These are phyloP conservation scores for Colletotrichum caudatum DNA, from an alignment of 2,329 filamentous ascomycete species.

Conservation along the genomic window DNA sequence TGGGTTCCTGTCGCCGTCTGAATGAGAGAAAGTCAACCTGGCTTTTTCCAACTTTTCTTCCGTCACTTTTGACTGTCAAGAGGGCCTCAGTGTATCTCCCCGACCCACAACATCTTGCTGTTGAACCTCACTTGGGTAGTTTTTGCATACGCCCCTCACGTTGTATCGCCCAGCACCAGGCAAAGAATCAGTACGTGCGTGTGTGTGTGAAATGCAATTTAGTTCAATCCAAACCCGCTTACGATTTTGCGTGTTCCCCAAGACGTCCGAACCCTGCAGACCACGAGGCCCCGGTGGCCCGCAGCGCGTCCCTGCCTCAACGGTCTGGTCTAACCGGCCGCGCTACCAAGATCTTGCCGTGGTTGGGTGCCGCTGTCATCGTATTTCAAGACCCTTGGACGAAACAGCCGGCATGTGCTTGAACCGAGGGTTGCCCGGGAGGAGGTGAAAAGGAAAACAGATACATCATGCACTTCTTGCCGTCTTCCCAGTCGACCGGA, in stretches of 20 bases:
- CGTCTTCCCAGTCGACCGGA: not conserved
- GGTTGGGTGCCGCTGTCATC: constrained; percentile 37
- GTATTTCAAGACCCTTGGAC: not conserved
- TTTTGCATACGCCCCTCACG: not conserved
- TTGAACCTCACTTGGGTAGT: not conserved
- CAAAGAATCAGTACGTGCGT: not conserved
- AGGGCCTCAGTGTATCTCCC: not conserved
- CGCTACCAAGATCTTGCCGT: constrained; percentile 14
- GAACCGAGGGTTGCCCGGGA: not conserved
- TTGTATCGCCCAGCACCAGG: not conserved
- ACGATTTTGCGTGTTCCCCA: not conserved
- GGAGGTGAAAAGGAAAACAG: not conserved
- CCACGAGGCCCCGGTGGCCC: constrained; percentile 15
- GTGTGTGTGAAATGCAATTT: not conserved
- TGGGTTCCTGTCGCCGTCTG: constrained; percentile 13
- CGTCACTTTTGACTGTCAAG: not conserved
- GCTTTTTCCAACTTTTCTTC: not conserved
- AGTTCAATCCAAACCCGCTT: not conserved
- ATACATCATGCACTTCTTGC: not conserved
- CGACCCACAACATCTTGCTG: not conserved
- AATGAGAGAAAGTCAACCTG: not conserved
- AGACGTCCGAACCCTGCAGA: not conserved
- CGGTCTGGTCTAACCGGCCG: constrained; percentile 27
- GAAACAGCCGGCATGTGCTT: constrained; percentile 3
- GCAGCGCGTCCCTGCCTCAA: constrained; percentile 18